Percentiles rank a stretch among this genome's conserved stretches.
phyloP scores from a whole-genome alignment of 306 rosid species.

The Lotus japonicus region DNA sequence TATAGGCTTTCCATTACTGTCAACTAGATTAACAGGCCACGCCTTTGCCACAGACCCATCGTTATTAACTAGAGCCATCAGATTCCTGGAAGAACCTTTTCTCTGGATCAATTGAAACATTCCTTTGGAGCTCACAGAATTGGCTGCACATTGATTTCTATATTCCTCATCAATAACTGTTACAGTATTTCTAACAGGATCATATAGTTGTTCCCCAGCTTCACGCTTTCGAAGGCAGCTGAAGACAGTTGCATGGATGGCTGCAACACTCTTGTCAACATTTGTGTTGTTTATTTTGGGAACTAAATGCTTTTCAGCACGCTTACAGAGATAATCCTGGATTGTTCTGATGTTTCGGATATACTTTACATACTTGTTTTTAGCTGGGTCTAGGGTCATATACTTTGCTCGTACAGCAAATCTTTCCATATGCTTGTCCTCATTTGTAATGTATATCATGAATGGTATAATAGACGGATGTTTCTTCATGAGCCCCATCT shows the following conservation, averaged over 20 bases:
- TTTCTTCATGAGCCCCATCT: slow-evolving; percentile 99
- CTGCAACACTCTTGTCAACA: slow-evolving; percentile 97
- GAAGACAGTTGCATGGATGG: slow-evolving; percentile 94
- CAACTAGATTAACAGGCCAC: slow-evolving; percentile 86
- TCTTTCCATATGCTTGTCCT: slow-evolving; percentile 93
- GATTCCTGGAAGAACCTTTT: slow-evolving; percentile 75
- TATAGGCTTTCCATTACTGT: slow-evolving; percentile 58
- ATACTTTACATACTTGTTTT: slow-evolving; percentile 92
- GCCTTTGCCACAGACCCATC: slow-evolving; percentile 97
- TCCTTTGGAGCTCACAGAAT: slow-evolving; percentile 87
- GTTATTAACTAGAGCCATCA: slow-evolving; percentile 84
- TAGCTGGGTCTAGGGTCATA: slow-evolving; percentile 95
- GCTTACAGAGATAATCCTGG: slow-evolving; percentile 92
- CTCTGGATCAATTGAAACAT: slow-evolving; percentile 96
- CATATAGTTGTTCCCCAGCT: slow-evolving; percentile 77
- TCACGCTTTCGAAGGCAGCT: slow-evolving; percentile 91
- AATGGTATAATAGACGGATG: slow-evolving; percentile 94
- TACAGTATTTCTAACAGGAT: slow-evolving; percentile 68
- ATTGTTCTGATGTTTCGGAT: slow-evolving; percentile 91
- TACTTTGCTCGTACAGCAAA: slow-evolving; percentile 98
- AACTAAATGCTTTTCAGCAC: slow-evolving; percentile 97
- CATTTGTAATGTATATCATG: slow-evolving; percentile 86
- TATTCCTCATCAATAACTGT: slow-evolving; percentile 84
- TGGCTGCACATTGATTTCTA: slow-evolving; percentile 81
- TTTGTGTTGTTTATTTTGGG: slow-evolving; percentile 97